These are phyloP conservation scores for Aphanocladium album DNA, from an alignment of 2,329 filamentous ascomycete species.

Conservation along the genomic window DNA sequence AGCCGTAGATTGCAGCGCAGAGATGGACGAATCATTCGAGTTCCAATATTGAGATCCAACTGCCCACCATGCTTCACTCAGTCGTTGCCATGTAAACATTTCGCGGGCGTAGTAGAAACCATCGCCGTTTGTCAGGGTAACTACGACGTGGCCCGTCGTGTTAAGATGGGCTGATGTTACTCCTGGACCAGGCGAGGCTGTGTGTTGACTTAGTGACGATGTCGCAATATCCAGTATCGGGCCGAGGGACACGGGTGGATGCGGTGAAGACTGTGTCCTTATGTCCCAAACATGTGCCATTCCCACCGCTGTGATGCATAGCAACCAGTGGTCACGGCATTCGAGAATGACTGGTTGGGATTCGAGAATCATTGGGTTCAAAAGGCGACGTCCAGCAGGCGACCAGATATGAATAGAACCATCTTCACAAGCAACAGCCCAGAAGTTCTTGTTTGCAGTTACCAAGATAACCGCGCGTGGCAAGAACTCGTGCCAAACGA, in stretches of 20 bases:
- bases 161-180: slow-evolving; percentile 91
- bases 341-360: slow-evolving; percentile 92
- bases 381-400: slow-evolving; percentile 77
- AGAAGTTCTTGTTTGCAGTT: slow-evolving; percentile 85
- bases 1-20: slow-evolving; percentile 69
- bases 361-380: slow-evolving; percentile 83
- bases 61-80: slow-evolving; percentile 98
- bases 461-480: slow-evolving; percentile 83
- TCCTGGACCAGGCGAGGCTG: slow-evolving; percentile 69
- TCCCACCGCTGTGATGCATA: slow-evolving; percentile 84
- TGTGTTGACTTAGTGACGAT: slow-evolving; percentile 70
- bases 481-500: slow-evolving; percentile 91
- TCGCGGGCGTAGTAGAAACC: slow-evolving; percentile 82
- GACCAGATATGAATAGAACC: slow-evolving; percentile 89
- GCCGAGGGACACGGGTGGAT: slow-evolving; percentile 83
- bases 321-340: slow-evolving; percentile 79
- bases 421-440: slow-evolving; percentile 90
- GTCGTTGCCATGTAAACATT: slow-evolving; percentile 87
- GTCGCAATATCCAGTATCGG: slow-evolving; percentile 85
- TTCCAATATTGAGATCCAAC: slow-evolving; percentile 99
- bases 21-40: slow-evolving; percentile 84
- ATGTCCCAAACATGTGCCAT: slow-evolving; percentile 94
- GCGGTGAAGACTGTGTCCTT: slow-evolving; percentile 73
- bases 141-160: slow-evolving; percentile 74
- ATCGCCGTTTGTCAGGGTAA: slow-evolving; percentile 92